Evolutionary conservation across 2,329 filamentous ascomycete species (phyloP).

Genomic region (Knufia fluminis): DNA sequence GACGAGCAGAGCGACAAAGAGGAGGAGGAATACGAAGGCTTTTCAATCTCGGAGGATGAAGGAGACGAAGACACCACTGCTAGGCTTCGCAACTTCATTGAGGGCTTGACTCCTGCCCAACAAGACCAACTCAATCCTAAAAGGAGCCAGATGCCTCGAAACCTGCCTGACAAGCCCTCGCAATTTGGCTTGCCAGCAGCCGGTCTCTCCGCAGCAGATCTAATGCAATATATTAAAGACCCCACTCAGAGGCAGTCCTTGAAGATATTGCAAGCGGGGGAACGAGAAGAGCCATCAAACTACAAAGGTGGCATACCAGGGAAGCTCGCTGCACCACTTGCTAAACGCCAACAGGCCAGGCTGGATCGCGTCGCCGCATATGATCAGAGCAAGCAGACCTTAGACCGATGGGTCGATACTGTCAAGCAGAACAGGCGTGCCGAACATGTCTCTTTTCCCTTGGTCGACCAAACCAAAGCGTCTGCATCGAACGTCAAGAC

Average conservation of each 20-base stretch:
- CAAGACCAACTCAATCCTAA: constrained; percentile 17
- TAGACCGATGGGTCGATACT: constrained; percentile 87
- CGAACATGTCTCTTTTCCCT: constrained; percentile 80
- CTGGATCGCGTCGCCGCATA: constrained; percentile 75
- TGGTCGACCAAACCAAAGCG: constrained; percentile 60
- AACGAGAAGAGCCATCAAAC: constrained; percentile 45
- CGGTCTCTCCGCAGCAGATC: constrained; percentile 66
- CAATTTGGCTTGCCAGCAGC: constrained; percentile 51
- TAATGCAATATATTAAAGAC: constrained; percentile 64
- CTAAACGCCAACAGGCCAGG: constrained; percentile 76
- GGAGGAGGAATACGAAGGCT: constrained; percentile 40
- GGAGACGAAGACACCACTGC: constrained; percentile 45
- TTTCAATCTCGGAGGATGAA: constrained; percentile 41
- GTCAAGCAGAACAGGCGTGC: constrained; percentile 89
- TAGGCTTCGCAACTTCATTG: constrained; percentile 58
- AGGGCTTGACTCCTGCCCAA: constrained; percentile 14
- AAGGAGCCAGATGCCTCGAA: constrained; percentile 34
- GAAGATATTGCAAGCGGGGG: constrained; percentile 61
- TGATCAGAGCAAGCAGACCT: constrained; percentile 80
- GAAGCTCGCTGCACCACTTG: constrained; percentile 73
- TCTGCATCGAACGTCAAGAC: constrained; percentile 53
- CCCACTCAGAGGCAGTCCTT: constrained; percentile 67
- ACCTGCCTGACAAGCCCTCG: constrained; percentile 53
- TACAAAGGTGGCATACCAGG: constrained; percentile 48
- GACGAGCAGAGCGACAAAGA: constrained; percentile 31